Percentiles rank a stretch among this genome's conserved stretches.
phyloP scores from a whole-genome alignment of 2,329 filamentous ascomycete genomes.

The Aspergillus ochraceus region DNA sequence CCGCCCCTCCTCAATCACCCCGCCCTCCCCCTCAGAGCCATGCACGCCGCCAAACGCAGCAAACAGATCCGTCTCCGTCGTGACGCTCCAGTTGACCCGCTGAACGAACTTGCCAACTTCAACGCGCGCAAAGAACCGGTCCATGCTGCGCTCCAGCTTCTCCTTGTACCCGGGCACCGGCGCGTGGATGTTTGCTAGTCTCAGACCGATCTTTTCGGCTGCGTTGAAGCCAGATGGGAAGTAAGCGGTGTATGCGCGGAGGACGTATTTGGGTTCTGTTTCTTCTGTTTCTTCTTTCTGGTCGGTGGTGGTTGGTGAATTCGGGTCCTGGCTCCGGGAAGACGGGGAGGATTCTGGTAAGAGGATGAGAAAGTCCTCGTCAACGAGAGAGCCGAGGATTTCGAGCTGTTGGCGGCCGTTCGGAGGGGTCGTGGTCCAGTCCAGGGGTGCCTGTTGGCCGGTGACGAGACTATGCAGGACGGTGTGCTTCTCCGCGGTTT shows the following conservation, averaged over 20 bases:
- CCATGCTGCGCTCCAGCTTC: conserved; percentile 61
- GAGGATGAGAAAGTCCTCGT: conserved; percentile 62
- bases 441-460: conserved; percentile 40
- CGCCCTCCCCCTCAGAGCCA: conserved; percentile 11
- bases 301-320: conserved; percentile 16
- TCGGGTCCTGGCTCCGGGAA: conserved; percentile 10
- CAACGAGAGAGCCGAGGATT: conserved; percentile 54
- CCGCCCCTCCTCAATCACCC: conserved; percentile 30
- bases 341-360: conserved; percentile 40
- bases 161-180: conserved; percentile 59
- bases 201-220: conserved; percentile 53
- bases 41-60: conserved; percentile 32
- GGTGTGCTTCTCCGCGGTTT: conserved; percentile 11
- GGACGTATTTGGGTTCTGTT: conserved; percentile 47
- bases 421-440: not conserved
- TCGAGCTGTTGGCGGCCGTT: conserved; percentile 36
- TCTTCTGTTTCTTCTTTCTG: too few relatives aligned
- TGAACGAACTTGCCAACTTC: conserved; percentile 56
- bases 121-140: conserved; percentile 59
- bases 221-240: conserved; percentile 62
- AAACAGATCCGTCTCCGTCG: conserved; percentile 41
- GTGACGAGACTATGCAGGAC: conserved; percentile 50
- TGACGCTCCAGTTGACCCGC: conserved; percentile 53
- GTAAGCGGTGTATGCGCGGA: conserved; percentile 57
- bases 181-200: conserved; percentile 56